Evolutionary conservation across 106 monocot genomes (phyloP).

Genomic region (Posidonia australis): DNA sequence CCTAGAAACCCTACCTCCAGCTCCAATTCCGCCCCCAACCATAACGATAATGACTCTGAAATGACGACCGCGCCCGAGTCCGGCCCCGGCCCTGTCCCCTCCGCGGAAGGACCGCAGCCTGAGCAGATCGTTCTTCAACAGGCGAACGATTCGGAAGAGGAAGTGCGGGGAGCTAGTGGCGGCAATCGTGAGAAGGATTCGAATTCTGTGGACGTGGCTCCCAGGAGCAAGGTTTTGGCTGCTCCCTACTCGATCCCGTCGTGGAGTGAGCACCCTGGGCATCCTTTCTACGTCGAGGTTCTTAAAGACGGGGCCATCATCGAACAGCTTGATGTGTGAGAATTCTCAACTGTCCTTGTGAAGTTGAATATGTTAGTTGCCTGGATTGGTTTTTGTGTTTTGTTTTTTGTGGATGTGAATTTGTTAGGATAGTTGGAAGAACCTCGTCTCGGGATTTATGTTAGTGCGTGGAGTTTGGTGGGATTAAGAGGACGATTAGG

Average conservation of each 20-base stretch:
- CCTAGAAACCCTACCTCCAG: conserved; percentile 28
- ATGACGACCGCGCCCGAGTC: too few relatives aligned
- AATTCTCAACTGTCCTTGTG: neutral
- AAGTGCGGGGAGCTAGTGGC: conserved; percentile 3
- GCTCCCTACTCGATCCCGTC: conserved; percentile 62
- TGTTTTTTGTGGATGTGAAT: too few relatives aligned
- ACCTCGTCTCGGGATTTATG: too few relatives aligned
- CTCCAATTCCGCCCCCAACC: neutral
- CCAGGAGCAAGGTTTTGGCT: neutral
- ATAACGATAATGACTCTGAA: too few relatives aligned
- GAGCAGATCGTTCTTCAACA: conserved; percentile 4
- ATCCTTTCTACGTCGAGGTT: conserved; percentile 70
- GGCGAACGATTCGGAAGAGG: neutral
- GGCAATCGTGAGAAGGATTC: neutral
- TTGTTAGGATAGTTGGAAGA: too few relatives aligned
- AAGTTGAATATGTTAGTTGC: too few relatives aligned
- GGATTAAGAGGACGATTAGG: too few relatives aligned
- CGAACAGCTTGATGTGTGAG: conserved; percentile 74
- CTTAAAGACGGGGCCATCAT: conserved; percentile 81
- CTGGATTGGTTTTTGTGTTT: too few relatives aligned
- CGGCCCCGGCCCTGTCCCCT: neutral
- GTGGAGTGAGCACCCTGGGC: conserved; percentile 65
- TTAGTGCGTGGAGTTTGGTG: too few relatives aligned
- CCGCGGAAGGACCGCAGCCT: neutral
- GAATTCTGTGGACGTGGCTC: neutral